Base-by-base conservation (phyloP, 495 filamentous ascomycete genomes). In the Tuber brumale region DNA sequence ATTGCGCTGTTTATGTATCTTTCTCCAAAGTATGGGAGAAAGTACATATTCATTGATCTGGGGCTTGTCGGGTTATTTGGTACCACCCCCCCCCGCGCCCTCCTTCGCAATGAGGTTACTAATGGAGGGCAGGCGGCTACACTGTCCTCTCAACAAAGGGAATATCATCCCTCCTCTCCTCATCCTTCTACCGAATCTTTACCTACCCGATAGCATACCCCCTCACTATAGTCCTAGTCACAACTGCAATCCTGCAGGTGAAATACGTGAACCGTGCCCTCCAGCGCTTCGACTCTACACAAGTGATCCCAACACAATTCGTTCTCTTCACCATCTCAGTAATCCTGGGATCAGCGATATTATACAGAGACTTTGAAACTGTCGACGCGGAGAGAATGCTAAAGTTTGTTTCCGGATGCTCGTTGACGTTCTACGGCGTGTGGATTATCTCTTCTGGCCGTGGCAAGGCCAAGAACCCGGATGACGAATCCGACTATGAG, bases 291-390 rank as follows among this genome's bases (percentile, higher is more conserved):
- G 93, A 97, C 84, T 95, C 94, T 0, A 99, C 95, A 0, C 93
- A 97, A 81, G 95, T 99, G 76, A 97, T 99, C 73, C 95, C 95
- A 3, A 93, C 93, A 19, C 95, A 99, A 82, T 99, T 99, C 79
- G 95, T 99, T 41, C 87, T 97, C 57, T 99, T 99, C 83, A 99
- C 95, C 0, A 86, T 99, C 9, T 97, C 91, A 3, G 95, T 99
- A 72, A 98, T 99, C 81, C 88, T 97, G 72, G 95, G 95, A 70
- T 96, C 93, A 83, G 94, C 95, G 1, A 87, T 99, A 41, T 85
- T 99, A 18, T 99, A 97, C 82, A 90, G 94, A 9, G 95, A 99
- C 84, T 99, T 99, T 81, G 90, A 97, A 82, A 91, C 91, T 6
- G 91, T 93, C 12, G 89, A 89, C 0, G 82, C 86, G 41, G 86